Evolutionary conservation across 139 green algal genomes (phyloP).

Genomic region (Pseudopediastrum boryanum): DNA sequence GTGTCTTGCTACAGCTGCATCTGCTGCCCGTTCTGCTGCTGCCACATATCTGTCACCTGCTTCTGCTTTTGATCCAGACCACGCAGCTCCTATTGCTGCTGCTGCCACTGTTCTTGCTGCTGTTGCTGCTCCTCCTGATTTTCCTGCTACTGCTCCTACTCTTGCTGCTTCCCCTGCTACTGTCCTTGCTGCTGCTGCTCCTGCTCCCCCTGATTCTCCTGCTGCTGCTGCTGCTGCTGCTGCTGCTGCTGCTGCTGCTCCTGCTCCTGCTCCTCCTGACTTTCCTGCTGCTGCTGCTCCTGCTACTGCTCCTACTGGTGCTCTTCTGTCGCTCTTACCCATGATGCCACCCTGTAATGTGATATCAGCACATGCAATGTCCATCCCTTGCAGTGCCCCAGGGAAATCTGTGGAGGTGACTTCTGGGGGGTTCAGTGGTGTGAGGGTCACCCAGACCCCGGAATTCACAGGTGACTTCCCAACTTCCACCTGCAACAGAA

Average conservation of each 20-base stretch:
- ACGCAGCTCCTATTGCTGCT: conserved; percentile 2
- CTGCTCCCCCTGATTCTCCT: conserved; percentile 2
- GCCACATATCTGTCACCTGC: conserved; percentile 1
- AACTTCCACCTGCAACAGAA: too few relatives aligned
- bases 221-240: conserved; percentile 17
- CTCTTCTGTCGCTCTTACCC: neutral
- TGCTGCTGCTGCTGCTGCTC: conserved; percentile 25
- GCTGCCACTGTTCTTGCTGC: conserved; percentile 5
- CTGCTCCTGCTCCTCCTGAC: conserved; percentile 18
- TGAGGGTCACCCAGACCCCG: too few relatives aligned
- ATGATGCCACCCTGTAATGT: neutral
- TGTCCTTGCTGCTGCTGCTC: conserved; percentile 4
- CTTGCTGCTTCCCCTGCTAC: neutral
- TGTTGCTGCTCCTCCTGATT: conserved; percentile 25
- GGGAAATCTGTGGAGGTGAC: too few relatives aligned
- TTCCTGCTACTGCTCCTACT: neutral
- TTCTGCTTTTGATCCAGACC: conserved; percentile 18
- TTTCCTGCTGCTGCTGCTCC: neutral
- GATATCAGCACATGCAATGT: neutral
- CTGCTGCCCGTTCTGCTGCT: neutral
- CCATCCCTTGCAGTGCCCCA: neutral
- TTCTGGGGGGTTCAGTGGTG: too few relatives aligned
- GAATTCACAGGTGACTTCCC: too few relatives aligned
- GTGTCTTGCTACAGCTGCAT: conserved; percentile 5
- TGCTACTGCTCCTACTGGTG: conserved; percentile 5